Evolutionary conservation across 2,329 filamentous ascomycete genomes (phyloP), one percentile per base, ranked within the genome.

Genomic region (Colletotrichum tamarilloi): DNA sequence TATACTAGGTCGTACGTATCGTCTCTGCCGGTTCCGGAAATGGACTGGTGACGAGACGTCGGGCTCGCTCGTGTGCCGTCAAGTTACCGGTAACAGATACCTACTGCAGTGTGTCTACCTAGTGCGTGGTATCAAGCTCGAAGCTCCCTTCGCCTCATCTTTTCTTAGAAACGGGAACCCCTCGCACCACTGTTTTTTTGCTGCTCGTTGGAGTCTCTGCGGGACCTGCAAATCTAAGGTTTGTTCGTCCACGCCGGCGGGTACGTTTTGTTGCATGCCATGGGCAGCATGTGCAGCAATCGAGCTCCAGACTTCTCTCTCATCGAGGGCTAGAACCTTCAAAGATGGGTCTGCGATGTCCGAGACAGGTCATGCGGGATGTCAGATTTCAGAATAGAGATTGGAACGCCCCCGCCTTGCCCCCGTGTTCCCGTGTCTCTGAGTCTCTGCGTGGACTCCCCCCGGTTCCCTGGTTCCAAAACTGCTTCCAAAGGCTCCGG

Each of bases 281-380:
- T 19, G 42, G 16, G 42, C 42, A 49, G 42, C 42, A n/a, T 49
- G 42, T 19, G 42, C 42, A 49, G 42, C 42, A 49, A 49, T 7
- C 14, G 19, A 42, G 42, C 42, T 49, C 42, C 42, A 49, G 42
- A 49, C 16, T 49, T n/a, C 42, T 49, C 26, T 30, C 26, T n/a
- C 14, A 11, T 32, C 19, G 42, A 30, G 12, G 67, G 67, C 71
- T 71, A 62, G 71, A 73, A 65, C 60, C 26, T 66, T 46, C 60
- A 66, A 19, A 24, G 32, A 62, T 65, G 71, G 71, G 67, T 57
- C 67, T 12, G 22, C 58, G 38, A 35, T 65, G 68, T 66, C 67
- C 71, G 49, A 66, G 71, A 66, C 60, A 71, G 71, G 71, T 73
- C 71, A 71, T 62, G 71, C 67, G 67, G 67, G 46, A 42, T 62